These are phyloP conservation scores for Ceratobasidium sp. DNA, from an alignment of 1,284 basidiomycete species.

Conservation along the genomic window DNA sequence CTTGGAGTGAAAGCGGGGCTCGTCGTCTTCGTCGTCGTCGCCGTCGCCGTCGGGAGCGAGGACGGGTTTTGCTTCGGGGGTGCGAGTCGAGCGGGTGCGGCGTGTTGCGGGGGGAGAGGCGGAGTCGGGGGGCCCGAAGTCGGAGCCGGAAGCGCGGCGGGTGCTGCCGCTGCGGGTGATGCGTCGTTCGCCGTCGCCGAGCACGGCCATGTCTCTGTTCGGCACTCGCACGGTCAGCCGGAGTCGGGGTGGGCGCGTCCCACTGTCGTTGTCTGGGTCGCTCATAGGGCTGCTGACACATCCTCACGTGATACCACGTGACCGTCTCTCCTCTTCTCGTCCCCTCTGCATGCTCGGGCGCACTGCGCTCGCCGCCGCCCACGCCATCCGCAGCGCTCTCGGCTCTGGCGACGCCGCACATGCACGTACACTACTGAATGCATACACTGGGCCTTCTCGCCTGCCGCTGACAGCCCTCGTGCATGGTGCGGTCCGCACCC, in stretches of 20 bases:
- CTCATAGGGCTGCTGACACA: conserved; percentile 18
- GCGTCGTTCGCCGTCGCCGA: conserved; percentile 32
- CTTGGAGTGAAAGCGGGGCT: background rate
- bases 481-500: conserved; percentile 19
- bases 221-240: conserved; percentile 15
- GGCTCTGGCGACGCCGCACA: conserved; percentile 11
- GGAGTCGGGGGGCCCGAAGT: conserved; percentile 11
- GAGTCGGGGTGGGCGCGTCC: conserved; percentile 1
- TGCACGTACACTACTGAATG: background rate
- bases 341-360: conserved; percentile 27
- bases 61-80: conserved; percentile 21
- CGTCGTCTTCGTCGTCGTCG: conserved; percentile 19
- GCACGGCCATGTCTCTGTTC: conserved; percentile 11
- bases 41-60: conserved; percentile 6
- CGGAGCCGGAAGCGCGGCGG: conserved; percentile 19
- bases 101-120: conserved; percentile 16
- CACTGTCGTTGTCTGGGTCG: conserved; percentile 30
- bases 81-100: conserved; percentile 19
- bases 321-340: background rate
- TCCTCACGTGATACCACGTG: conserved; percentile 15
- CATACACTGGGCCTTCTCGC: conserved; percentile 18
- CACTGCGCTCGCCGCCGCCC: conserved; percentile 27
- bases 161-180: conserved; percentile 25
- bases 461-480: conserved; percentile 26
- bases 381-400: conserved; percentile 24